Conservation (phyloP, 208 protist genomes). For the Blechomonas ayalai region DNA sequence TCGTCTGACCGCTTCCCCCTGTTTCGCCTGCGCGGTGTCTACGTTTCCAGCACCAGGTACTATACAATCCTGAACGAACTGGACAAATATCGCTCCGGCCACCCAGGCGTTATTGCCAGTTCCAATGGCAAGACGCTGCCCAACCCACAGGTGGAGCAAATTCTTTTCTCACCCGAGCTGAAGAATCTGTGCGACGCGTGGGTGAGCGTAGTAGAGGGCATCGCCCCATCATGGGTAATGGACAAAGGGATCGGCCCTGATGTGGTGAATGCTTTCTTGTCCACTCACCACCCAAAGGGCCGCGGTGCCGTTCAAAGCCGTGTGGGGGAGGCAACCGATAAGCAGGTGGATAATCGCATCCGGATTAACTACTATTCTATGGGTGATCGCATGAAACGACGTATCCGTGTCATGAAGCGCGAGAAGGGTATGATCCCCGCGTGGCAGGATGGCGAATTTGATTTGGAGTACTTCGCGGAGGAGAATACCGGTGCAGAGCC, state of each 20-base stretch:
- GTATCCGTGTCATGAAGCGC: conserved; percentile 43
- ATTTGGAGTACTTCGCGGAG: conserved; percentile 38
- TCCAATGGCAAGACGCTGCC: conserved; percentile 6
- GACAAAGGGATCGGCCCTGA: conserved; percentile 26
- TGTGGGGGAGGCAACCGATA: conserved; percentile 10
- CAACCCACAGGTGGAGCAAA: conserved; percentile 13
- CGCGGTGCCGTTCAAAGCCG: conserved; percentile 24
- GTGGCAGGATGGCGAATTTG: conserved; percentile 61
- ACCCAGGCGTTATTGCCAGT: conserved; percentile 9
- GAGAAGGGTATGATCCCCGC: conserved; percentile 27
- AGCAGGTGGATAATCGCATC: conserved; percentile 31
- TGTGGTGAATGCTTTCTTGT: conserved; percentile 29
- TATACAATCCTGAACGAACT: conserved; percentile 25
- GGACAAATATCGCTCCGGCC: conserved; percentile 6
- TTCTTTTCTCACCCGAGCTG: conserved; percentile 4
- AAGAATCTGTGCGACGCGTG: conserved; percentile 32
- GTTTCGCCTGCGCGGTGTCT: conserved; percentile 69
- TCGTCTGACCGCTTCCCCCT: conserved; percentile 34
- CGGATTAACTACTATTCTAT: conserved; percentile 40
- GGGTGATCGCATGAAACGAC: conserved; percentile 29
- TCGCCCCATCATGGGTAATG: conserved; percentile 30
- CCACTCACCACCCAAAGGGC: conserved; percentile 20
- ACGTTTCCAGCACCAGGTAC: conserved; percentile 43
- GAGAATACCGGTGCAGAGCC: conserved; percentile 18
- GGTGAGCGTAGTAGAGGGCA: conserved; percentile 37